Percentiles rank a stretch among this genome's conserved stretches.
These are phyloP conservation scores for Colletotrichum lindemuthianum DNA, from an alignment of 2,329 filamentous ascomycete species.

Conservation along the genomic window DNA sequence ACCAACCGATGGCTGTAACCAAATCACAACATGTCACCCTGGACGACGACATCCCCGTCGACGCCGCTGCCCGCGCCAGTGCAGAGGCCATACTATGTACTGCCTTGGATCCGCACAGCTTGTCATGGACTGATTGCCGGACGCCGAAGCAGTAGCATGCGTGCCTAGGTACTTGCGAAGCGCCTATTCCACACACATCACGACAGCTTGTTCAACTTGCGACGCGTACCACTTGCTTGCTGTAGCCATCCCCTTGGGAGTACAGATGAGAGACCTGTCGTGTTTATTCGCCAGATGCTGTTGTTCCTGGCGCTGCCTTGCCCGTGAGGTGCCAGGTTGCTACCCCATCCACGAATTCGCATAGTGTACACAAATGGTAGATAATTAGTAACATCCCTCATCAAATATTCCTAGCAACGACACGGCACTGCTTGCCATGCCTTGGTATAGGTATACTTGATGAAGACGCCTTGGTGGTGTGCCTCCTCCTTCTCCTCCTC, in stretches of 20 bases:
- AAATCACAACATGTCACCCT: constrained; percentile 9
- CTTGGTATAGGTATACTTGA: too few species aligned
- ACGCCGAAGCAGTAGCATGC: constrained; percentile 1
- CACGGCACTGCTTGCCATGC: too few species aligned
- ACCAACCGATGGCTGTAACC: too few species aligned
- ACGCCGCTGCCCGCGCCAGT: too few species aligned
- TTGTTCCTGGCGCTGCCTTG: not conserved
- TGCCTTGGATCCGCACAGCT: too few species aligned
- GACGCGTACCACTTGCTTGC: constrained; percentile 6
- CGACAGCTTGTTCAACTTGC: not conserved
- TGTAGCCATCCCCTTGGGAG: constrained; percentile 12
- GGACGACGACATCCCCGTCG: not conserved
- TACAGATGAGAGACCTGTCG: not conserved
- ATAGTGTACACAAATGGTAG: too few species aligned
- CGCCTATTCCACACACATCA: too few species aligned
- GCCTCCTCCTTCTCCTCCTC: constrained; percentile 1
- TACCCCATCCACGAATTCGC: too few species aligned
- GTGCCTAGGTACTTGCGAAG: too few species aligned
- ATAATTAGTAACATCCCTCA: too few species aligned
- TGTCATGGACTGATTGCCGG: constrained; percentile 31
- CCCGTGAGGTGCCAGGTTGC: not conserved
- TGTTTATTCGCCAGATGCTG: not conserved
- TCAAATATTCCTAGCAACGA: too few species aligned
- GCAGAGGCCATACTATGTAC: too few species aligned
- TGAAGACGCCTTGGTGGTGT: not conserved